These are phyloP conservation scores for Halteria grandinella DNA, from an alignment of 73 alveolate species.

Conservation along the genomic window DNA sequence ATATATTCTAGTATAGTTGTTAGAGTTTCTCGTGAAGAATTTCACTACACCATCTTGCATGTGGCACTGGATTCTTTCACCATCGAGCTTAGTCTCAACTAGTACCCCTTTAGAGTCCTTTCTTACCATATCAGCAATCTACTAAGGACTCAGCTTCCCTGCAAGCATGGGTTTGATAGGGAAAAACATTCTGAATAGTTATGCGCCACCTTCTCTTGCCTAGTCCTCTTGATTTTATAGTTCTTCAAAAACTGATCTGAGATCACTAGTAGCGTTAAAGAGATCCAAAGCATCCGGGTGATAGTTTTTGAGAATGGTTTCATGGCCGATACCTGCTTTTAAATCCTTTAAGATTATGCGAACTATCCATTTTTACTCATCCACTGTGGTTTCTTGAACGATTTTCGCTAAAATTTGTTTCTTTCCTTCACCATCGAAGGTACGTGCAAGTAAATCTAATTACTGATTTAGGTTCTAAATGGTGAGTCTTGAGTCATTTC, in stretches of 20 bases:
- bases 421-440: conserved; percentile 83
- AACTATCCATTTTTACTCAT: conserved; percentile 93
- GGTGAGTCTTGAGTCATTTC: conserved; percentile 71
- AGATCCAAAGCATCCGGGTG: conserved; percentile 93
- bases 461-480: conserved; percentile 79
- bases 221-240: conserved; percentile 80
- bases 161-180: conserved; percentile 98
- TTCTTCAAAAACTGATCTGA: conserved; percentile 88
- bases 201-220: conserved; percentile 61
- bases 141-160: conserved; percentile 71
- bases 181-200: conserved; percentile 82
- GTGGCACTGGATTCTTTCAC: conserved; percentile 97
- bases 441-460: conserved; percentile 78
- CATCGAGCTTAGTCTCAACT: conserved; percentile 97
- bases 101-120: conserved; percentile 68
- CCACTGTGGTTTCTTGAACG: conserved; percentile 78
- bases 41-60: conserved; percentile 78
- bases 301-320: conserved; percentile 83
- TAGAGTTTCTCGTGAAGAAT: conserved; percentile 92
- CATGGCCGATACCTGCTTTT: conserved; percentile 89
- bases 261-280: conserved; percentile 87
- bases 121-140: conserved; percentile 65
- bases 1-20: conserved; percentile 89
- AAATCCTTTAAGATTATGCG: conserved; percentile 91
- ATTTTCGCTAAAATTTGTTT: conserved; percentile 73